Conservation (phyloP, 768 basidiomycete species). For the Scleroderma bovista region DNA sequence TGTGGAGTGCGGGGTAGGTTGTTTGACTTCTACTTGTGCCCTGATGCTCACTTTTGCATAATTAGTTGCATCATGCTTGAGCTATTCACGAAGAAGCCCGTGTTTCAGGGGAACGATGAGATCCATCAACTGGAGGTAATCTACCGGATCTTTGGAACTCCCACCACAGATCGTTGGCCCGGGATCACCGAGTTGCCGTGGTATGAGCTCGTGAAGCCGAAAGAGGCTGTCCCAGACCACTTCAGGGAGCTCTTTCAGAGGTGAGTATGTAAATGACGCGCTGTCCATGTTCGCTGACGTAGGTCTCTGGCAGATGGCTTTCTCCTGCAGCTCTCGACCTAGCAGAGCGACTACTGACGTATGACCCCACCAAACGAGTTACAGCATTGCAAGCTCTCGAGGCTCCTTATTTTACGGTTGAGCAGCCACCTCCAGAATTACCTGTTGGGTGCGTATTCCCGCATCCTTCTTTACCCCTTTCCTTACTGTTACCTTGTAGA, state of each 20-base stretch:
- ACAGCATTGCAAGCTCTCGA: slow-evolving; percentile 78
- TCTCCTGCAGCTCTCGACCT: slow-evolving; percentile 84
- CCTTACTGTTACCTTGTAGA: slow-evolving; percentile 34
- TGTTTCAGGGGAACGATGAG: slow-evolving; percentile 98
- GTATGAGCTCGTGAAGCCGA: slow-evolving; percentile 98
- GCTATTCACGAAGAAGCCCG: slow-evolving; percentile 87
- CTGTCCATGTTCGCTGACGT: not conserved
- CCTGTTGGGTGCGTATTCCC: slow-evolving; percentile 66
- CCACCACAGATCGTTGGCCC: slow-evolving; percentile 77
- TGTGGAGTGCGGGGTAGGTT: slow-evolving; percentile 97
- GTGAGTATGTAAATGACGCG: slow-evolving; percentile 37
- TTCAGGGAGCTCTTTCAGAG: slow-evolving; percentile 85
- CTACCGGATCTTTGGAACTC: slow-evolving; percentile 88
- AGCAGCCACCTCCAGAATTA: slow-evolving; percentile 65
- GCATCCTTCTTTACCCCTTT: not conserved
- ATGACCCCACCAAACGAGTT: slow-evolving; percentile 72
- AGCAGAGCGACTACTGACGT: slow-evolving; percentile 75
- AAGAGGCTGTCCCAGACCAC: slow-evolving; percentile 61
- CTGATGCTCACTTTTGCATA: not conserved
- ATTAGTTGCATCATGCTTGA: slow-evolving; percentile 97
- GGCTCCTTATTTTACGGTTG: slow-evolving; percentile 77
- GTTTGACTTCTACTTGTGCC: not conserved
- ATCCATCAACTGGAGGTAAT: slow-evolving; percentile 95
- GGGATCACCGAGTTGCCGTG: slow-evolving; percentile 82
- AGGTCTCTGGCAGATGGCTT: slow-evolving; percentile 56